phyloP scores from a whole-genome alignment of 2,329 filamentous ascomycete species.

The Rugonectria rugulosa region DNA sequence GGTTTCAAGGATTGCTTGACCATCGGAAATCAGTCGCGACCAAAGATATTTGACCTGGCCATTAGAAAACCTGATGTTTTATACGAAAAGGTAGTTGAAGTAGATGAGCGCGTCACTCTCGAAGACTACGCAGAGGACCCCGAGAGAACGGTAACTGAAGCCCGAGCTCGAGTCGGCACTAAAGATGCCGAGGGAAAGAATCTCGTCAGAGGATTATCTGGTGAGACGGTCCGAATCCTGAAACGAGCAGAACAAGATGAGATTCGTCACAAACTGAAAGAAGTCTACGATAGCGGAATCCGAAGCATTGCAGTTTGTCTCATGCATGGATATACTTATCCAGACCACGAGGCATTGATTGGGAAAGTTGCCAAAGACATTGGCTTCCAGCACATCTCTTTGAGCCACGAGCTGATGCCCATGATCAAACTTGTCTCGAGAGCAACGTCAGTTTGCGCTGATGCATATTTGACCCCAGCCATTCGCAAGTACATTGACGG shows the following conservation, averaged over 20 bases:
- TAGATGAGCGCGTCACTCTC: conserved; percentile 88
- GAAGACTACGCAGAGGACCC: conserved; percentile 95
- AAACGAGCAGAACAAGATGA: conserved; percentile 62
- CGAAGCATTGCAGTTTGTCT: conserved; percentile 87
- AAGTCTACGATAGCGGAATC: conserved; percentile 71
- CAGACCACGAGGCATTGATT: conserved; percentile 81
- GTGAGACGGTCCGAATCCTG: conserved; percentile 74
- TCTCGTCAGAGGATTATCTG: conserved; percentile 72
- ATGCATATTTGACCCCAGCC: conserved; percentile 54
- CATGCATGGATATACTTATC: conserved; percentile 93
- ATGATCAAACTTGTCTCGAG: conserved; percentile 55
- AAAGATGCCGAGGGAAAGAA: conserved; percentile 58
- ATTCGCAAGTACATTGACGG: conserved; percentile 65
- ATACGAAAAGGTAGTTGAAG: conserved; percentile 85
- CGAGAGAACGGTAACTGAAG: conserved; percentile 62
- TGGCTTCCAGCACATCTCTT: conserved; percentile 77
- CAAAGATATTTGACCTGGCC: conserved; percentile 89
- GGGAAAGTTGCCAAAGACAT: conserved; percentile 80
- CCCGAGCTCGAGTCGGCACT: conserved; percentile 60
- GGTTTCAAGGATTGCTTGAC: conserved; percentile 88
- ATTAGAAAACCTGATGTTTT: conserved; percentile 88
- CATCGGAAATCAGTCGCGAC: conserved; percentile 90
- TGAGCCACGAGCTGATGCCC: conserved; percentile 50
- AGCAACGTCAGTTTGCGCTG: conserved; percentile 53
- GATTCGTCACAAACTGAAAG: conserved; percentile 66